phyloP scores from a whole-genome alignment of 164 flowering plant species.

The Malania oleifera region DNA sequence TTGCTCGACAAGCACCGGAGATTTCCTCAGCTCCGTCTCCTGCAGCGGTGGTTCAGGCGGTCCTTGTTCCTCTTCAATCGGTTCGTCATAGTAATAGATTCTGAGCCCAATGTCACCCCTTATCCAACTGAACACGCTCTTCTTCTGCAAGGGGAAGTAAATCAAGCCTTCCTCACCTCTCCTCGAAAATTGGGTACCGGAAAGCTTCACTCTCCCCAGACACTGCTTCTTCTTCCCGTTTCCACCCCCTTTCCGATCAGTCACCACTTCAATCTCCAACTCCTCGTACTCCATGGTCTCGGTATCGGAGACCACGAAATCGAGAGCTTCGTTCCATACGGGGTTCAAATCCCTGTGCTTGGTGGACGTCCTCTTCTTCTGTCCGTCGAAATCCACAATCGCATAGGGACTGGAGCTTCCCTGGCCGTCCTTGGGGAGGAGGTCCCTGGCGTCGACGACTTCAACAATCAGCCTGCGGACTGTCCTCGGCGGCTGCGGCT shows the following conservation, averaged over 20 bases:
- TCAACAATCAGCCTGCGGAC: constrained; percentile 68
- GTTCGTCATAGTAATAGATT: constrained; percentile 71
- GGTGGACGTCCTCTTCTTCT: constrained; percentile 63
- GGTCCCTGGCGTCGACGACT: constrained; percentile 66
- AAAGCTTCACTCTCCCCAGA: constrained; percentile 75
- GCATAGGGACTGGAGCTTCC: constrained; percentile 94
- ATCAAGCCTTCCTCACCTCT: constrained; percentile 69
- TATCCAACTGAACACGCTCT: constrained; percentile 86
- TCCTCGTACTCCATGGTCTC: constrained; percentile 60
- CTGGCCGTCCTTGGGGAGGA: constrained; percentile 92
- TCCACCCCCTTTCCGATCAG: constrained; percentile 60
- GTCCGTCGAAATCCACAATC: constrained; percentile 76
- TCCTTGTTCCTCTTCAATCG: constrained; percentile 19
- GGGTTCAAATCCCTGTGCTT: constrained; percentile 64
- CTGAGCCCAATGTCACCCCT: constrained; percentile 72
- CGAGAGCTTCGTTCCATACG: constrained; percentile 77
- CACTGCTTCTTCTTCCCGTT: constrained; percentile 63
- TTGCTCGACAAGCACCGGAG: constrained; percentile 20
- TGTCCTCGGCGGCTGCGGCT: constrained; percentile 18
- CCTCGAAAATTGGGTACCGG: constrained; percentile 62
- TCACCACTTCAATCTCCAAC: constrained; percentile 74
- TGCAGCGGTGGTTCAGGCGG: constrained; percentile 9
- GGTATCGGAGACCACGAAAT: constrained; percentile 75
- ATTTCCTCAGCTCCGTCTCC: background rate
- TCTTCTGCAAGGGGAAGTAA: constrained; percentile 76